Conservation (phyloP, 768 basidiomycete genomes). For the Leccinum barrowsii region DNA sequence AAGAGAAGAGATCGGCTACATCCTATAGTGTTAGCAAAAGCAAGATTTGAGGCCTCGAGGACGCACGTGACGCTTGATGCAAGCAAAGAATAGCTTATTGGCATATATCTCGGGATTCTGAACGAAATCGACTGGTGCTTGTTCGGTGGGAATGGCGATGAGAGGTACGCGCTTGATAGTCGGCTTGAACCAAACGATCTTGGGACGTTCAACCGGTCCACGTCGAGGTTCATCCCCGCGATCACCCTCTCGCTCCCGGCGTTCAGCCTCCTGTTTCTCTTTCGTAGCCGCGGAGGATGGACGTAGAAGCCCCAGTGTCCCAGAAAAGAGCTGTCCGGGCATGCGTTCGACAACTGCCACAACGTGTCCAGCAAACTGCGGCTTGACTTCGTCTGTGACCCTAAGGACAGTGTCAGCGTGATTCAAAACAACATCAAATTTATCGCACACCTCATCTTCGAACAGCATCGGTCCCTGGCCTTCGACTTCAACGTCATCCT, state of each 20-base stretch:
- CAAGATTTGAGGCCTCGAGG: conserved; percentile 6
- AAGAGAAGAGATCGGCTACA: conserved; percentile 86
- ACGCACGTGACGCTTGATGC: conserved; percentile 95
- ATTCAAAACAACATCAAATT: neutral
- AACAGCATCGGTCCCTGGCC: conserved; percentile 96
- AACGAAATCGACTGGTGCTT: conserved; percentile 94
- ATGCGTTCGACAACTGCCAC: conserved; percentile 99
- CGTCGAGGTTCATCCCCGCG: conserved; percentile 80
- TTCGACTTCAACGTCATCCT: conserved; percentile 99
- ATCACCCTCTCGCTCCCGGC: conserved; percentile 95
- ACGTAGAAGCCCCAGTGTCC: conserved; percentile 90
- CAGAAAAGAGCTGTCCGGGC: conserved; percentile 98
- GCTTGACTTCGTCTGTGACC: conserved; percentile 97
- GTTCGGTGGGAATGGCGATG: conserved; percentile 98
- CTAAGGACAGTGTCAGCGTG: conserved; percentile 36
- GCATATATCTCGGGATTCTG: conserved; percentile 90
- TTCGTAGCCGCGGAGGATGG: conserved; percentile 97
- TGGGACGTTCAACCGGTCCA: conserved; percentile 81
- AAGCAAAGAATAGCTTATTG: conserved; percentile 91
- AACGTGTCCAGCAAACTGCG: conserved; percentile 97
- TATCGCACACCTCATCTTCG: conserved; percentile 89
- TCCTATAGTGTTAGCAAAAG: conserved; percentile 17
- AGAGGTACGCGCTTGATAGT: conserved; percentile 98
- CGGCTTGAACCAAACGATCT: conserved; percentile 99
- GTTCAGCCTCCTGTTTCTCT: conserved; percentile 97